These are phyloP conservation scores for Fraxinus nigra DNA, from an alignment of 305 asterid species.

Conservation along the genomic window DNA sequence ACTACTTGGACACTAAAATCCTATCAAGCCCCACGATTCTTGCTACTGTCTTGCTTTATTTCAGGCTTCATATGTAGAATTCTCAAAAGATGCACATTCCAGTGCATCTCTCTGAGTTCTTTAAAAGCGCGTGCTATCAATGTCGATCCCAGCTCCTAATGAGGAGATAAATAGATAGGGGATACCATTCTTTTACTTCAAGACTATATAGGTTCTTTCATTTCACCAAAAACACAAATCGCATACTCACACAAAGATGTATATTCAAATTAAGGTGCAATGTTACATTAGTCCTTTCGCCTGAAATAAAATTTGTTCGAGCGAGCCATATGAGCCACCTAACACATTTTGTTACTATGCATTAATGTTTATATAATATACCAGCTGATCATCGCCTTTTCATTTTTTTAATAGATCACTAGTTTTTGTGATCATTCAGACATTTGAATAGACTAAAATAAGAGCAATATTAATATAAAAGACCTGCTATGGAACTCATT, in stretches of 20 bases:
- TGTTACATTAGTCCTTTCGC: background rate
- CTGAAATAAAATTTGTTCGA: background rate
- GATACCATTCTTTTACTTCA: background rate
- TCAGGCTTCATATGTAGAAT: constrained; percentile 76
- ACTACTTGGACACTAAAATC: background rate
- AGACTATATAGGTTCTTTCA: background rate
- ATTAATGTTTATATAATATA: too few species aligned
- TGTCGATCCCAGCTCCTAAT: too few species aligned
- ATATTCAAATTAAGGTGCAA: background rate
- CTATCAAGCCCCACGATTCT: background rate
- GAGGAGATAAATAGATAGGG: background rate
- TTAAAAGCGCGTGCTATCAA: background rate
- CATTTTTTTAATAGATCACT: too few species aligned
- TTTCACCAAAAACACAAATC: background rate
- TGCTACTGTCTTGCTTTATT: constrained; percentile 5
- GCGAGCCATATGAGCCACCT: background rate
- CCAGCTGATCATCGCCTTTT: too few species aligned
- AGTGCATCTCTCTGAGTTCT: constrained; percentile 59
- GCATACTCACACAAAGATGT: too few species aligned
- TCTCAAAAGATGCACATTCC: constrained; percentile 63
- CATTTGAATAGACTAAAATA: too few species aligned
- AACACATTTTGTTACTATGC: too few species aligned
- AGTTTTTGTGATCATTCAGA: too few species aligned
- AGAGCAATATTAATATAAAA: too few species aligned
- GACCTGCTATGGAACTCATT: too few species aligned